phyloP scores from a whole-genome alignment of 805 yeast genomes.

The Scheffersomyces coipomensis region DNA sequence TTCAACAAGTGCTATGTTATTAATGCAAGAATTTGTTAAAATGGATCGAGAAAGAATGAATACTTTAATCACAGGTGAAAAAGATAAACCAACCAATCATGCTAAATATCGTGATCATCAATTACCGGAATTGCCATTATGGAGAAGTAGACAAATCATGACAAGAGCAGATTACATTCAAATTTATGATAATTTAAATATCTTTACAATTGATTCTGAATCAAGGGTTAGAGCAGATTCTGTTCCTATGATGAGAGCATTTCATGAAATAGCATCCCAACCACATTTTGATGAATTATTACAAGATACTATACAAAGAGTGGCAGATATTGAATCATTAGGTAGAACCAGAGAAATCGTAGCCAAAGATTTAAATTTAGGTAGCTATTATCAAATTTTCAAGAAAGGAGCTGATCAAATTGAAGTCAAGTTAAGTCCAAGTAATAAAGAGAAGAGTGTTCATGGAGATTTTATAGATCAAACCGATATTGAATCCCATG shows the following conservation, averaged over 20 bases:
- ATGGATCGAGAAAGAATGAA: constrained; percentile 48
- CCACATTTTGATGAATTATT: constrained; percentile 70
- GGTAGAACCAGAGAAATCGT: constrained; percentile 77
- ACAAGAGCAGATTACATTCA: constrained; percentile 81
- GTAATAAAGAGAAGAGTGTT: constrained; percentile 15
- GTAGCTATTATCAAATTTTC: constrained; percentile 41
- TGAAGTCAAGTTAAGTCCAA: constrained; percentile 10
- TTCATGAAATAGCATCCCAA: constrained; percentile 70
- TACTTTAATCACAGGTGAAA: constrained; percentile 21
- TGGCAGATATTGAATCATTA: constrained; percentile 72
- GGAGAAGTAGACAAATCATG: constrained; percentile 86
- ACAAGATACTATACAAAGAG: constrained; percentile 63
- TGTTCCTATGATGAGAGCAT: constrained; percentile 88
- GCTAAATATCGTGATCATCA: constrained; percentile 40
- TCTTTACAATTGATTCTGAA: constrained; percentile 75
- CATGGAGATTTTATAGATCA: constrained; percentile 20
- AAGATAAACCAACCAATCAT: constrained; percentile 28
- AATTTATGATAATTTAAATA: constrained; percentile 68
- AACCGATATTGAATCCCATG: constrained; percentile 11
- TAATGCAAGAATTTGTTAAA: constrained; percentile 69
- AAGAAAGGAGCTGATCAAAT: constrained; percentile 12
- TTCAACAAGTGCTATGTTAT: constrained; percentile 67
- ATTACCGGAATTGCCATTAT: constrained; percentile 72
- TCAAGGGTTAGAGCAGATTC: constrained; percentile 77
- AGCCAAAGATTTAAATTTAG: constrained; percentile 62